Base-by-base conservation (phyloP, 2,329 filamentous ascomycete genomes). In the Hypoxylon sp. region DNA sequence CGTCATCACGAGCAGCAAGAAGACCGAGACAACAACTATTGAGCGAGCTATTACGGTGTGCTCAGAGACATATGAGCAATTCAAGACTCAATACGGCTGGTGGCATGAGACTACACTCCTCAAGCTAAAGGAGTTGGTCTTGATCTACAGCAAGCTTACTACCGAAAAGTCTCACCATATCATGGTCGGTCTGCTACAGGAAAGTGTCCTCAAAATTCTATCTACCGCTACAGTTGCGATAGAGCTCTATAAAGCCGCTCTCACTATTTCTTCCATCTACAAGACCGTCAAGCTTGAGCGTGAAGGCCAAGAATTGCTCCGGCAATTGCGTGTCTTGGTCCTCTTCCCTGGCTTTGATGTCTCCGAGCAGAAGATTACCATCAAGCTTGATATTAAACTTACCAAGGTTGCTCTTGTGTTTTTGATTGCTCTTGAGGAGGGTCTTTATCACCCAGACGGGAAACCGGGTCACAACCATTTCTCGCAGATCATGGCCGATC, bases 311-410 rank as follows among this genome's bases (percentile, higher is more conserved):
- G 76, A 83, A 62, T 73, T 86, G 1, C 79, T 86, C 7, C 80
- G 82, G 4, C 83, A 87, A 67, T 73, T 87, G 17, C 84, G 84
- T 30, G 80, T 83, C 28, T 81, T 86, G 65, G 78, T 86, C 48
- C 81, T 86, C 60, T 83, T 85, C 65, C 82, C 82, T 19, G 79
- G 81, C 41, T 79, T 76, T 56, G 74, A 76, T 17, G 63, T 69
- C 6, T 38, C 68, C 57, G 17, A 74, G 30, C 68, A 69, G 38
- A 67, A 79, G 17, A 75, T 81, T 11, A 78, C 76, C 1, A 75
- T 84, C 68, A 80, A 80, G 63, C 67, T 84, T 10, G 73, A 79
- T 1, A 72, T 74, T 1, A 76, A 78, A 43, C 70, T 80, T 41
- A 77, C 74, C 55, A 80, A 78, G 62, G 73, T 77, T 0, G 77